Conservation (phyloP, 1,284 basidiomycete species). For the Ustilago sp. region DNA sequence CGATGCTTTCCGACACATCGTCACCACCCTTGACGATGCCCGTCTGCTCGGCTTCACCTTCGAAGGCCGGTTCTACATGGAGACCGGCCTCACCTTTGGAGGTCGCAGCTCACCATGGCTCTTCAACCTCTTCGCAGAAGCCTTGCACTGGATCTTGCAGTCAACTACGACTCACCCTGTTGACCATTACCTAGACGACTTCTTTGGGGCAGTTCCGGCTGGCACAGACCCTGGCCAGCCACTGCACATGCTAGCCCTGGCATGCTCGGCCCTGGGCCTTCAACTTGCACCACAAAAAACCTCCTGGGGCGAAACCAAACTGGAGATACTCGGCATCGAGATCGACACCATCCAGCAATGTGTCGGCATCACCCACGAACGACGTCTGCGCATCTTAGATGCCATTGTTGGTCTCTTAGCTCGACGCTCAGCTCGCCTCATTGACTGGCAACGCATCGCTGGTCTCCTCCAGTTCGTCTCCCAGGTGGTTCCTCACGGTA, state of each 20-base stretch:
- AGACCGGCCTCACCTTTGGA: no score
- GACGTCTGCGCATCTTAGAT: background rate
- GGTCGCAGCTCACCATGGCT: no score
- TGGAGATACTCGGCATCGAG: background rate
- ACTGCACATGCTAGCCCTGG: background rate
- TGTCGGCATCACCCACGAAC: background rate
- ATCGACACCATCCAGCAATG: background rate
- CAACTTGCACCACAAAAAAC: background rate
- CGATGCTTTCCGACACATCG: no score
- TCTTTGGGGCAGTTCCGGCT: background rate
- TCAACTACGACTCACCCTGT: no score
- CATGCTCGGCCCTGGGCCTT: background rate
- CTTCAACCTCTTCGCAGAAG: no score
- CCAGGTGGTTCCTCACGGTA: background rate
- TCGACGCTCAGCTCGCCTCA: background rate
- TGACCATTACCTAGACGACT: no score
- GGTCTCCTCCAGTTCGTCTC: background rate
- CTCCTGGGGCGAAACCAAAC: background rate
- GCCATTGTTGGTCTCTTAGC: background rate
- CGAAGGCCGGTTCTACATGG: no score
- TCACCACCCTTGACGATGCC: no score
- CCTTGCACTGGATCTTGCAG: no score
- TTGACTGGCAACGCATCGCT: background rate
- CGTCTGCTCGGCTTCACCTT: no score
- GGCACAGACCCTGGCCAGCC: no score